phyloP scores from a whole-genome alignment of 441 rosid species.

The Populus hybrid region DNA sequence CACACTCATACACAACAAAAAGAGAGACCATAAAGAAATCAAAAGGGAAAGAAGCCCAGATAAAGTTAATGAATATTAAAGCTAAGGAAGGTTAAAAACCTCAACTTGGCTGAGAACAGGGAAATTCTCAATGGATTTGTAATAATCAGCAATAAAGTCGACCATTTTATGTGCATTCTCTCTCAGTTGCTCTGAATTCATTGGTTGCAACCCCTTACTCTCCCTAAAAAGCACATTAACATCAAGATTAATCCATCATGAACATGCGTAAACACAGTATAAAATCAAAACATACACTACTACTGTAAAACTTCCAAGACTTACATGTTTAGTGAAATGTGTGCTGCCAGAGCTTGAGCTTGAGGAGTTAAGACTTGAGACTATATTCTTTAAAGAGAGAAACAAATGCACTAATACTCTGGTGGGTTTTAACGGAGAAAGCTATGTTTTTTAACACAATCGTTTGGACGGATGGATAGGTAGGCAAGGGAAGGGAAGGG shows the following conservation, averaged over 20 bases:
- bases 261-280: neutral
- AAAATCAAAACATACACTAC: neutral
- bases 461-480: neutral
- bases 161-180: slow-evolving; percentile 84
- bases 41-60: neutral
- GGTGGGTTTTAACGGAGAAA: neutral
- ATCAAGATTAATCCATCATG: neutral
- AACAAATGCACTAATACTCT: neutral
- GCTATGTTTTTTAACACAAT: neutral
- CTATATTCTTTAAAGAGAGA: neutral
- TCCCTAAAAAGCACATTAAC: slow-evolving; percentile 29
- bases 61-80: neutral
- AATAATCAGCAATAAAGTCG: slow-evolving; percentile 91
- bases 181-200: slow-evolving; percentile 82
- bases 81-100: slow-evolving; percentile 27
- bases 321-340: neutral
- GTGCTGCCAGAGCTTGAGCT: neutral
- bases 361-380: neutral
- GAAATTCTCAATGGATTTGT: slow-evolving; percentile 55
- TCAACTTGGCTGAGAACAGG: slow-evolving; percentile 95
- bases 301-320: neutral
- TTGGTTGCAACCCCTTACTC: slow-evolving; percentile 47
- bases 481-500: neutral
- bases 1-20: neutral
- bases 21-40: neutral